phyloP scores from a whole-genome alignment of 2,329 filamentous ascomycete species.

The Alternaria solani region DNA sequence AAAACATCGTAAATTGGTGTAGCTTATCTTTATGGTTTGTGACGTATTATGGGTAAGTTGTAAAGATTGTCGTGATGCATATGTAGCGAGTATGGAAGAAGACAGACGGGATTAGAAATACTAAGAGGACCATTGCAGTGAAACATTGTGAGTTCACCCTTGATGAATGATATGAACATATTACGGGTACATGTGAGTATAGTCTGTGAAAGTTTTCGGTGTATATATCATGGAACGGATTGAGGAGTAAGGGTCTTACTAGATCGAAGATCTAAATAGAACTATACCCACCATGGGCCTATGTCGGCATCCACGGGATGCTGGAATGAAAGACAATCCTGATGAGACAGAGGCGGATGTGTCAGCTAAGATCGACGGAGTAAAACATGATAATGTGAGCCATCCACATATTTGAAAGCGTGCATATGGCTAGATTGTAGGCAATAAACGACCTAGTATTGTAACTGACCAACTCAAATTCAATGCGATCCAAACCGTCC shows the following conservation, averaged over 20 bases:
- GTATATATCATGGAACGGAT: neutral
- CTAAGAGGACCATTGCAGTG: neutral
- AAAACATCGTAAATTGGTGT: slow-evolving; percentile 13
- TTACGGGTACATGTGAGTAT: neutral
- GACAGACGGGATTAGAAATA: slow-evolving; percentile 7
- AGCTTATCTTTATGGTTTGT: neutral
- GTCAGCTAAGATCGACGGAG: neutral
- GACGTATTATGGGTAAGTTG: neutral
- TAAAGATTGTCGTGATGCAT: neutral
- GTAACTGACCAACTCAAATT: slow-evolving; percentile 26
- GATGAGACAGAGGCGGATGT: neutral
- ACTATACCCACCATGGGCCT: neutral
- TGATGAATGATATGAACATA: neutral
- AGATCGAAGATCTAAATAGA: neutral
- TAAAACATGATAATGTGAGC: neutral
- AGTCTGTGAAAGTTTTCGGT: neutral
- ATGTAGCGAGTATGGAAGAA: slow-evolving; percentile 3
- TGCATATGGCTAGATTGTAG: neutral
- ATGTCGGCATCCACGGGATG: neutral
- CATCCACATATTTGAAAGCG: neutral
- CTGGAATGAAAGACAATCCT: neutral
- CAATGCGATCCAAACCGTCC: slow-evolving; percentile 32
- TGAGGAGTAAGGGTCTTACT: neutral
- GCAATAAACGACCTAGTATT: neutral
- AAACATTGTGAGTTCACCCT: slow-evolving; percentile 15